These are phyloP conservation scores for Cetradonia linearis DNA, from an alignment of 495 filamentous ascomycete genomes.

Conservation along the genomic window DNA sequence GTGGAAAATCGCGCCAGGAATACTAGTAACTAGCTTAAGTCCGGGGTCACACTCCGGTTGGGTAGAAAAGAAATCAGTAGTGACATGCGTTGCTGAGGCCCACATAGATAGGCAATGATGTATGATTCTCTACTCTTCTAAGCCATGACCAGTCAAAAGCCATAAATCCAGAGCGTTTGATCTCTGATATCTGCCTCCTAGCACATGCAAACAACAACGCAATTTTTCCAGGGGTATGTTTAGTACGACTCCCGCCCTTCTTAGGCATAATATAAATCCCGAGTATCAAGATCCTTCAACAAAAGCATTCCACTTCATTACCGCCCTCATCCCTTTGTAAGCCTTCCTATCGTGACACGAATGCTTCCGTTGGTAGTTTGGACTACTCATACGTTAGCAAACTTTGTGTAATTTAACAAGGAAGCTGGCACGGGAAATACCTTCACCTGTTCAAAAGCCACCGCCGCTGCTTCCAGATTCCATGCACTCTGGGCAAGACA, in stretches of 20 bases:
- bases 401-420: neutral
- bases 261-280: neutral
- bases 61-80: neutral
- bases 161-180: neutral
- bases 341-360: neutral
- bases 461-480: constrained; percentile 59
- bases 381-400: neutral
- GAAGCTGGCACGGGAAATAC: constrained; percentile 11
- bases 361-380: neutral
- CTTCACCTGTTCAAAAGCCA: constrained; percentile 45
- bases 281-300: no score
- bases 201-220: neutral
- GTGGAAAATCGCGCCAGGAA: neutral
- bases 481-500: constrained; percentile 63
- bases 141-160: no score
- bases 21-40: neutral
- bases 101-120: no score
- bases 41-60: neutral
- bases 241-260: neutral
- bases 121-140: no score
- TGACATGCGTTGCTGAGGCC: no score
- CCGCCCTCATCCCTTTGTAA: neutral
- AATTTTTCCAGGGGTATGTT: neutral
- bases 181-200: constrained; percentile 1
- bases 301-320: neutral